Evolutionary conservation across 768 basidiomycete genomes (phyloP), one percentile per base, ranked within the genome.

Genomic region (Tephrocybe sp.): DNA sequence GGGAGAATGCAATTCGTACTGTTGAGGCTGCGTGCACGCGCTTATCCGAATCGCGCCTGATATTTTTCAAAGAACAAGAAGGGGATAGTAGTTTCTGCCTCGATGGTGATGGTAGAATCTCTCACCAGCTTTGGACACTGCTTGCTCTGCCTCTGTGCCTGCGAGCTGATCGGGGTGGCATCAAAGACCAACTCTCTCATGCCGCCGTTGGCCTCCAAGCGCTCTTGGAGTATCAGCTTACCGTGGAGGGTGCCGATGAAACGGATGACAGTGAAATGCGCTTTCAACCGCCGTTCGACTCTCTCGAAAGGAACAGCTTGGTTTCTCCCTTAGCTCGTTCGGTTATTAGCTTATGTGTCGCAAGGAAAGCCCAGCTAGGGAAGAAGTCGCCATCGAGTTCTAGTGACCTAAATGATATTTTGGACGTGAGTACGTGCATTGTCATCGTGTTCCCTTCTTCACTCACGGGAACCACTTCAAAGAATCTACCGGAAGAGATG

Each of bases 81-180:
- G 21, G 40, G 15, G 27, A 26, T 6, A 51, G 62, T 8, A 44
- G 5, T 27, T 37, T 83, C 36, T 65, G 60, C 46, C 55, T 82
- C 44, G 74, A 83, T 55, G 67, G 68, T 13, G 83, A 84, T 55
- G 81, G 79, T 2, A 74, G 66, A 53, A 58, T 82, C 35, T 79
- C 80, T 1, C 70, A 73, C 53, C 64, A 65, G 27, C 66, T 84
- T 4, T 83, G 82, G 82, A 49, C 76, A 9, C 59, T 73, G 41
- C 70, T 73, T 54, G 58, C 68, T 30, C 58, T 77, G 11, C 56
- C 67, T 39, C 42, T 56, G 3, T 56, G 51, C 47, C 21, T 49
- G 11, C 43, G 26, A 12, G 18, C 6, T 15, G 19, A 27, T 37
- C 34, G 26, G 28, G 45, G 28, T 31, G n/a, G 19, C 7, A 7